Base-by-base conservation (phyloP, 345 rosid genomes). In the Dipteronia dyeriana region DNA sequence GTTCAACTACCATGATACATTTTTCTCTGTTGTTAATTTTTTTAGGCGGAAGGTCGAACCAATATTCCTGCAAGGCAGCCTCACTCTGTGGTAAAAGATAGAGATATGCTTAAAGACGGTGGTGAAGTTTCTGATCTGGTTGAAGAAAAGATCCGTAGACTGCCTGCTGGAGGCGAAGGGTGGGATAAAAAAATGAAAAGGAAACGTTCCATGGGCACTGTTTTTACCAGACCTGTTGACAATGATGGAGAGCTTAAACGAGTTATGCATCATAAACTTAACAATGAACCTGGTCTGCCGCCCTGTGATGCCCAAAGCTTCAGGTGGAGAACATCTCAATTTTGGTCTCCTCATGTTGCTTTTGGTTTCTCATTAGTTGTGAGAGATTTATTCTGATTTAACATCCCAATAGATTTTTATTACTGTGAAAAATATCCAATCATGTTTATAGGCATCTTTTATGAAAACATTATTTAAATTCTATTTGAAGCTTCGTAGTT, bases 171-270 rank as follows among this genome's bases (percentile, higher is more conserved):
- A 74, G 89, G 89, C 65, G 92, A 89, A 75, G 87, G 90, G 34
- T 89, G 93, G 93, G 91, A 87, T 38, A 86, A 78, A 75, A 89
- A 82, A 83, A 84, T 83, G 84, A 87, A 84, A 84, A 83, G 83
- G 83, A 89, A 77, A 78, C 89, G 89, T 51, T 85, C 93, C 23
- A 80, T 82, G 7, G 87, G 91, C 60, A 71, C 75, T 54, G 84
- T 81, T 67, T 82, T 81, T 64, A 66, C 80, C 76, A 80, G 92
- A 82, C 73, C 87, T 57, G 43, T 84, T 66, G 84, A 85, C 71
- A 71, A 63, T 74, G 91, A 87, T 62, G 85, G 86, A 71, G 90
- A 89, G 34, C 45, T 60, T 45, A 86, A 83, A 82, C 79, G 84
- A 41, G 63, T 70, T 9, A 75, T 75, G 76, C 85, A 86, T 75